Evolutionary conservation across 73 alveolate species (phyloP).

Genomic region (Tetrahymena borealis): DNA sequence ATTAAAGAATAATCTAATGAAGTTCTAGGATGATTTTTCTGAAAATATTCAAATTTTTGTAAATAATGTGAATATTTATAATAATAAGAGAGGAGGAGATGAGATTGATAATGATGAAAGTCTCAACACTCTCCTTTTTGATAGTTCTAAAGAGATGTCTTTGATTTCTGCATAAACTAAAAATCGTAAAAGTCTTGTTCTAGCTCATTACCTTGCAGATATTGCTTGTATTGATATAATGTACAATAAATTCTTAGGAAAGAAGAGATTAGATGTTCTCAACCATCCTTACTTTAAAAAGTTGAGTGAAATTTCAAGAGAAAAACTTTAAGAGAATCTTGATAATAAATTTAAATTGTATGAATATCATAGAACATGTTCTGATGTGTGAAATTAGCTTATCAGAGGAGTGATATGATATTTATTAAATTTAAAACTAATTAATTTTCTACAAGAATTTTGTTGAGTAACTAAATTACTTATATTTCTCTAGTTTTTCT

Average conservation of each 20-base stretch:
- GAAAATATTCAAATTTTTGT: not conserved
- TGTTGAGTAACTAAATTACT: too few relatives aligned
- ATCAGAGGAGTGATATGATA: not conserved
- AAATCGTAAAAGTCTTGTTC: not conserved
- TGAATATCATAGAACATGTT: not conserved
- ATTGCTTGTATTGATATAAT: not conserved
- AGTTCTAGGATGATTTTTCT: not conserved
- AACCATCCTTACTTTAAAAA: not conserved
- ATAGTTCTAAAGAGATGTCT: not conserved
- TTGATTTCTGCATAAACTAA: not conserved
- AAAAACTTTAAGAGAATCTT: not conserved
- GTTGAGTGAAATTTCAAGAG: not conserved
- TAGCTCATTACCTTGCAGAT: not conserved
- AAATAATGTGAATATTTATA: not conserved
- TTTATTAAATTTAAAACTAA: not conserved
- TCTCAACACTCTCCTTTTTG: not conserved
- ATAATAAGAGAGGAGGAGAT: not conserved
- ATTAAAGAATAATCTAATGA: not conserved
- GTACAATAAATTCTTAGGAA: not conserved
- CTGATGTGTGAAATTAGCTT: not conserved
- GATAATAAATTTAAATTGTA: not conserved
- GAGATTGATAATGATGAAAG: not conserved
- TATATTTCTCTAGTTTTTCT: too few relatives aligned
- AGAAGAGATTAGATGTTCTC: not conserved
- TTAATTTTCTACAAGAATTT: not conserved